These are phyloP conservation scores for Penicillium maclennaniae DNA, from an alignment of 495 filamentous ascomycete species.

Conservation along the genomic window DNA sequence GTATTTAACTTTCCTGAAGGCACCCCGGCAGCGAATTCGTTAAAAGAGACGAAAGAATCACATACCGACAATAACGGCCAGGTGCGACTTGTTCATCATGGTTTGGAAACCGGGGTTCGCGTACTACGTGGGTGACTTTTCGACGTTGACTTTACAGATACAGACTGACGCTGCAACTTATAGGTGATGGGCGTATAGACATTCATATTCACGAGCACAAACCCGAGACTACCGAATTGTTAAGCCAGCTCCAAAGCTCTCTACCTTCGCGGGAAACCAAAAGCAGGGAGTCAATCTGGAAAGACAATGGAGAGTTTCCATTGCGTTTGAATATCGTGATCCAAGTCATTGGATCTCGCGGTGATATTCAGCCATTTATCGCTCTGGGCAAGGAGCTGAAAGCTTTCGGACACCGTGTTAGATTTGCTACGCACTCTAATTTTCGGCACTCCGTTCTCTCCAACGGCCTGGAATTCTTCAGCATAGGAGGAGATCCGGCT, in stretches of 20 bases:
- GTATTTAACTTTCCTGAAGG: too few relatives aligned
- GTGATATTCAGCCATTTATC: too few relatives aligned
- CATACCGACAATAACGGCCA: too few relatives aligned
- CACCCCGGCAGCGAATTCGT: too few relatives aligned
- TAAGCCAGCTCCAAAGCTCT: conserved; percentile 1
- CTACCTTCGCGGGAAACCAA: neutral
- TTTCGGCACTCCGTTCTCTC: conserved; percentile 67
- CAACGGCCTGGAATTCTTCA: conserved; percentile 75
- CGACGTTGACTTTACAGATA: too few relatives aligned
- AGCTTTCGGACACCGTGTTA: conserved; percentile 68
- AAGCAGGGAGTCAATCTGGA: too few relatives aligned
- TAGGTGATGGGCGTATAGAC: conserved; percentile 9
- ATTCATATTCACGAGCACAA: conserved; percentile 3
- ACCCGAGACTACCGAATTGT: conserved; percentile 3
- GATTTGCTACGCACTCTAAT: conserved; percentile 69
- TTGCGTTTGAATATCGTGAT: conserved; percentile 66
- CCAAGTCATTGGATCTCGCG: conserved; percentile 73
- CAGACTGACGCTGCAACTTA: too few relatives aligned
- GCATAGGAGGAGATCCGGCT: conserved; percentile 72
- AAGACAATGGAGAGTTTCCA: conserved; percentile 28
- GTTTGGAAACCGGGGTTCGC: too few relatives aligned
- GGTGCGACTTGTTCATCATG: too few relatives aligned
- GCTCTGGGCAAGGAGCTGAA: conserved; percentile 62
- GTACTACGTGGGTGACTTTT: too few relatives aligned
- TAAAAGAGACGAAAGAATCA: too few relatives aligned